Evolutionary conservation across 495 filamentous ascomycete species (phyloP).

Genomic region (Penicillium goetzii): DNA sequence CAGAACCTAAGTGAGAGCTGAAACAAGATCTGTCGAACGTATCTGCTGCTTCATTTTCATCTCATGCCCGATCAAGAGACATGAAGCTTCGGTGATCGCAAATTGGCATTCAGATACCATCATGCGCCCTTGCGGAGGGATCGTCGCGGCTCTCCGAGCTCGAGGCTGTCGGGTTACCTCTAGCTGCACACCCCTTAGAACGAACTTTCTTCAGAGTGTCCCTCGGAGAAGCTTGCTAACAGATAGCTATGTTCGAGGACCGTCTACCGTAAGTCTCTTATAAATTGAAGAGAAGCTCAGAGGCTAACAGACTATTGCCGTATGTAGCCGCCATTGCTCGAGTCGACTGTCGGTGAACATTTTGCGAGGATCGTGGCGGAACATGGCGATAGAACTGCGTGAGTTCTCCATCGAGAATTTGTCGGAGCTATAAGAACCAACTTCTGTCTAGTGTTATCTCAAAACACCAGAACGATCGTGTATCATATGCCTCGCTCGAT

Average conservation of each 20-base stretch:
- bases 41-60: background rate
- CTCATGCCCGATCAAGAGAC: background rate
- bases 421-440: background rate
- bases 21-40: background rate
- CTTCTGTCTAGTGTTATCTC: slow-evolving; percentile 59
- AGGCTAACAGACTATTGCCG: background rate
- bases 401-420: slow-evolving; percentile 21
- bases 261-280: slow-evolving; percentile 41
- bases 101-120: slow-evolving; percentile 9
- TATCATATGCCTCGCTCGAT: slow-evolving; percentile 79
- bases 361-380: slow-evolving; percentile 70
- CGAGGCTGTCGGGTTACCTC: background rate
- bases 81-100: slow-evolving; percentile 18
- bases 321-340: slow-evolving; percentile 68
- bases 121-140: slow-evolving; percentile 25
- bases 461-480: slow-evolving; percentile 61
- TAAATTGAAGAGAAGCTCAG: background rate
- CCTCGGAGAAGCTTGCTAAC: slow-evolving; percentile 44
- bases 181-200: background rate
- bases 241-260: slow-evolving; percentile 50
- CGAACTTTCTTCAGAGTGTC: background rate
- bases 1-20: background rate
- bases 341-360: slow-evolving; percentile 79
- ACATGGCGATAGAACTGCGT: slow-evolving; percentile 79
- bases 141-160: slow-evolving; percentile 14